A percentile compares a stretch with the other conserved stretches of the same genome.
These are phyloP conservation scores for Cornus florida DNA, from an alignment of 148 eudicot species.

Conservation along the genomic window DNA sequence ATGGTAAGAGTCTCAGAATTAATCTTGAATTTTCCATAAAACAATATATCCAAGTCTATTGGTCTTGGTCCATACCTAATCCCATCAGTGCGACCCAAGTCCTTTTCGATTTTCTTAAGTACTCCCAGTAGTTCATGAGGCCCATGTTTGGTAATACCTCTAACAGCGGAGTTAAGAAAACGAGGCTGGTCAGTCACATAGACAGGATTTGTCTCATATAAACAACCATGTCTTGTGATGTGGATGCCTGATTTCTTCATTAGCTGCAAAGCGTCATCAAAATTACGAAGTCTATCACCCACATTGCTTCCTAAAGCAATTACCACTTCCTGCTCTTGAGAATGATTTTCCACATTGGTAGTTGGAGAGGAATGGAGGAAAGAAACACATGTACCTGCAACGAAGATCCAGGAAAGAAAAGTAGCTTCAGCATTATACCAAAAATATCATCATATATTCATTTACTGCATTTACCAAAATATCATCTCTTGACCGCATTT, in stretches of 20 bases:
- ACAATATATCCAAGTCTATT: slow-evolving; percentile 80
- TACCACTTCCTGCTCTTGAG: slow-evolving; percentile 75
- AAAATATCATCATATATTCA: not conserved
- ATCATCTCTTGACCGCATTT: not conserved
- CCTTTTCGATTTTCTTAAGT: slow-evolving; percentile 86
- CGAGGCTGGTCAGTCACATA: slow-evolving; percentile 80
- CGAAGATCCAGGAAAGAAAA: slow-evolving; percentile 13
- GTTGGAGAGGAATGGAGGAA: slow-evolving; percentile 53
- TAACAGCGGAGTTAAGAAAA: slow-evolving; percentile 87
- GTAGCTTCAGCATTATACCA: not conserved
- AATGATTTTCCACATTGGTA: slow-evolving; percentile 49
- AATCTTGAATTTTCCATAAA: slow-evolving; percentile 66
- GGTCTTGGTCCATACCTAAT: slow-evolving; percentile 92
- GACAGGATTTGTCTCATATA: slow-evolving; percentile 92
- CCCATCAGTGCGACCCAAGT: slow-evolving; percentile 80
- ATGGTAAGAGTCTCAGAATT: slow-evolving; percentile 59
- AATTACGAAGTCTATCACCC: slow-evolving; percentile 66
- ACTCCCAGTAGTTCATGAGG: slow-evolving; percentile 67
- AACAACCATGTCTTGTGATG: slow-evolving; percentile 69
- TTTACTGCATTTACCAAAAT: too few relatives aligned
- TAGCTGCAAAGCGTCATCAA: slow-evolving; percentile 57
- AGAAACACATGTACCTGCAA: slow-evolving; percentile 36
- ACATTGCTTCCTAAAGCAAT: slow-evolving; percentile 95
- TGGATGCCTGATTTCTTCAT: slow-evolving; percentile 74
- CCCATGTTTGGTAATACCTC: slow-evolving; percentile 74